Base-by-base conservation (phyloP, 345 rosid genomes). In the Cochlearia excelsa region DNA sequence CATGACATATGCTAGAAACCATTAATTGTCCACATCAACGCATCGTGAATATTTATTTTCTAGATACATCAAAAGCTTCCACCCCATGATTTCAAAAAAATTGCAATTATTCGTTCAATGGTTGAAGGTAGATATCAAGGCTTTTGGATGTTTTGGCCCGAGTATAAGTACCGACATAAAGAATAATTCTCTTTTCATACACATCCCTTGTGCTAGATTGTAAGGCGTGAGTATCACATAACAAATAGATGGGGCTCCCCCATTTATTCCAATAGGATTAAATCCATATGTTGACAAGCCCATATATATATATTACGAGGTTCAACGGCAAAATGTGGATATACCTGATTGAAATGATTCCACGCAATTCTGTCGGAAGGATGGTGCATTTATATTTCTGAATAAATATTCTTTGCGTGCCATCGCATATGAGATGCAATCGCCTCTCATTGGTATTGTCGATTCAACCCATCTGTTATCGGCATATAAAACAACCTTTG, bases 371-470 rank as follows among this genome's bases (percentile, higher is more conserved):
- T 51, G 31, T 44, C 51, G 16, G 31, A 9, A 0, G 9, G n/a
- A 11, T 30, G 61, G 7, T 30, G 29, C 28, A 42, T 57, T 42
- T 30, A 28, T 42, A 7, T 29, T 42, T 57, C 4, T 4, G 1
- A 10, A 42, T 7, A 42, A 1, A 28, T 2, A 55, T 55, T 26
- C 40, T 55, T 47, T 6, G 37, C n/a, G 3, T 40, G 37, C 37
- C 60, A 55, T 3, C 47, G 6, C 47, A 55, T 55, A 6, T 55
- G 26, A 0, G 60, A 55, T 6, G 60, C 35, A 3, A 37, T 55
- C 10, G 0, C n/a, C 60, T 55, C 6, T 29, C 28, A 30, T 11
- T 42, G 16, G 8, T 10, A 42, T 11, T 41, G 1, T 1, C 49
- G 0, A 3, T 42, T 57, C 7, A 57, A 30, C n/a, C 0, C 16